Evolutionary conservation across 1,139 yeast species (phyloP), one percentile per base, ranked within the genome.

Genomic region (Blastobotrys capitulatus): DNA sequence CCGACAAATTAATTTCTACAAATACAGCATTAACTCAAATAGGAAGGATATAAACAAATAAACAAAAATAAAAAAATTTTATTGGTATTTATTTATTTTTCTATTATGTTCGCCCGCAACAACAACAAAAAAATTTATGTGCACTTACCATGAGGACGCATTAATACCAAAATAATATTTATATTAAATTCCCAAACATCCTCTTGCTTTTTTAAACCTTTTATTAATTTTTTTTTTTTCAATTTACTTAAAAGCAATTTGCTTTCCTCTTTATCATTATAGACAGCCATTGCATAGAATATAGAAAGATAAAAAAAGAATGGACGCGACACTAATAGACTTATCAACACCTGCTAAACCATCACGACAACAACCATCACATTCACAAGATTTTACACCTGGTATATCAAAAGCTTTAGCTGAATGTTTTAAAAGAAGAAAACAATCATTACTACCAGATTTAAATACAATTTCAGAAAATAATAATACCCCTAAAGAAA

Each of bases 361-460:
- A 10, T 39, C 39, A 41, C 44, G 6, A 34, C 37, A 15, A 34
- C 37, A 15, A 47, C 50, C 19, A 26, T 38, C 44, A 8, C 46
- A 46, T 31, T 35, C 48, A n/a, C 44, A 54, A 7, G 60, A 57
- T 31, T 57, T 59, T 47, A 57, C 61, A 6, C 61, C 61, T 9
- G 52, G 55, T 7, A 47, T 57, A 18, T 53, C 60, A 7, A 44
- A 54, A 39, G 60, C 58, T 2, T 44, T 58, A 38, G 54, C 56
- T n/a, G 59, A 58, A 39, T 55, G 60, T 44, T 58, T 58, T 46
- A 50, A 50, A 38, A 38, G 57, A n/a, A 49, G 56, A 26, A 53
- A 47, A 38, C 57, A 51, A 37, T 50, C 55, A 32, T 46, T 52
- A 19, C 50, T 53, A 25, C 59, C 54, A 5, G 29, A 26, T 13